These are phyloP conservation scores for Halophytophthora batemanensis DNA, from an alignment of 352 stramenopile species.

Conservation along the genomic window DNA sequence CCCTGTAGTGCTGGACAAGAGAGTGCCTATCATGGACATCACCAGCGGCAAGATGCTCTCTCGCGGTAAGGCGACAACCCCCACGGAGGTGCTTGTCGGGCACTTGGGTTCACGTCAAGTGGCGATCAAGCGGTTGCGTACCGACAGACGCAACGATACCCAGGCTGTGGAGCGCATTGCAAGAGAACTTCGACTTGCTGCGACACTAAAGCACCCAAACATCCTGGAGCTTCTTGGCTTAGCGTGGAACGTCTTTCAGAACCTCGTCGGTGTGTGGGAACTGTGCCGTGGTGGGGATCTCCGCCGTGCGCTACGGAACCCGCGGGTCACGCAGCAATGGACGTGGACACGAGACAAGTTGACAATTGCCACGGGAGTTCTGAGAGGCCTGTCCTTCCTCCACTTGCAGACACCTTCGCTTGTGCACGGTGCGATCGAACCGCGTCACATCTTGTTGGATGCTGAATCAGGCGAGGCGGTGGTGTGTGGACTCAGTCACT, in stretches of 20 bases:
- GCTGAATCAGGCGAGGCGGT: slow-evolving; percentile 33
- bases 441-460: slow-evolving; percentile 46
- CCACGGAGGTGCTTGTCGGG: slow-evolving; percentile 43
- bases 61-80: slow-evolving; percentile 23
- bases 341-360: slow-evolving; percentile 53
- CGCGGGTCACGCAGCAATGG: slow-evolving; percentile 22
- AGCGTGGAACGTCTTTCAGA: slow-evolving; percentile 62
- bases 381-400: slow-evolving; percentile 44
- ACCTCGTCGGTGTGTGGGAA: slow-evolving; percentile 46
- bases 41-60: slow-evolving; percentile 33
- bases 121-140: slow-evolving; percentile 47
- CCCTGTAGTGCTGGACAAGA: slow-evolving; percentile 34
- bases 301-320: slow-evolving; percentile 20
- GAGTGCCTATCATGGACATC: slow-evolving; percentile 55
- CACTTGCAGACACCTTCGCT: slow-evolving; percentile 34
- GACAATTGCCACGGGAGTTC: slow-evolving; percentile 39
- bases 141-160: slow-evolving; percentile 32
- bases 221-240: slow-evolving; percentile 53
- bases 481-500: slow-evolving; percentile 48
- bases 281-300: slow-evolving; percentile 43
- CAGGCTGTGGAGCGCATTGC: slow-evolving; percentile 55
- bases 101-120: slow-evolving; percentile 29
- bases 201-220: slow-evolving; percentile 48
- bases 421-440: slow-evolving; percentile 55
- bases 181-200: slow-evolving; percentile 52